Conservation (phyloP, 169 alveolate species). For the Babesia divergens region DNA sequence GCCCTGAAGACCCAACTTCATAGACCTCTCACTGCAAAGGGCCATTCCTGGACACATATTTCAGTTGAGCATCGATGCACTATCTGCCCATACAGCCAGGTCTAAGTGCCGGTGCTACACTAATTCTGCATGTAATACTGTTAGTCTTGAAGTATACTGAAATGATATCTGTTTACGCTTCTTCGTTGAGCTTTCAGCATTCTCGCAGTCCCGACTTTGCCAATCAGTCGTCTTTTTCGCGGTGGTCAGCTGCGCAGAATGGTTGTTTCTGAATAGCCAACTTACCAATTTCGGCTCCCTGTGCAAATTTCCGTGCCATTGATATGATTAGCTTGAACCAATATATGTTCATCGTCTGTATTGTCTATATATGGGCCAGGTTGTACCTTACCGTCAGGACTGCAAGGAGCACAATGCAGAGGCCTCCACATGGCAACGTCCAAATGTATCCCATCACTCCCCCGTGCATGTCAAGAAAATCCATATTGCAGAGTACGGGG, state of each 20-base stretch:
- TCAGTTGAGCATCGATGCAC: no score
- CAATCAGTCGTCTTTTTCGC: conserved; percentile 43
- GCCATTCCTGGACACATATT: no score
- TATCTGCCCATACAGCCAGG: no score
- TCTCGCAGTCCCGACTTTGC: no score
- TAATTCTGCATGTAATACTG: no score
- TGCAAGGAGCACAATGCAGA: conserved; percentile 25
- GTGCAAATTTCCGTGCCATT: conserved; percentile 14
- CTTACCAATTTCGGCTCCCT: conserved; percentile 40
- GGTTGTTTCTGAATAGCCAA: neutral
- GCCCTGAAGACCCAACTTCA: no score
- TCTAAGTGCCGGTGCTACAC: no score
- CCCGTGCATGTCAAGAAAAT: conserved; percentile 16
- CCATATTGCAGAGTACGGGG: conserved; percentile 41
- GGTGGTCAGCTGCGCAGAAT: conserved; percentile 22
- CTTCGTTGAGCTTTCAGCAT: no score
- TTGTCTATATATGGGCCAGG: neutral
- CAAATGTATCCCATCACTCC: conserved; percentile 35
- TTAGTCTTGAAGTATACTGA: no score
- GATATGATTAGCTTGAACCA: conserved; percentile 53
- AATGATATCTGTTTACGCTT: no score
- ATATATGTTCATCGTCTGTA: conserved; percentile 60
- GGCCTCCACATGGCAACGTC: conserved; percentile 47
- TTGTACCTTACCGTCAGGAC: conserved; percentile 39
- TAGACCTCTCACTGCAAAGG: no score